phyloP scores from a whole-genome alignment of 2,329 filamentous ascomycete species.

The Cordyceps militaris region DNA sequence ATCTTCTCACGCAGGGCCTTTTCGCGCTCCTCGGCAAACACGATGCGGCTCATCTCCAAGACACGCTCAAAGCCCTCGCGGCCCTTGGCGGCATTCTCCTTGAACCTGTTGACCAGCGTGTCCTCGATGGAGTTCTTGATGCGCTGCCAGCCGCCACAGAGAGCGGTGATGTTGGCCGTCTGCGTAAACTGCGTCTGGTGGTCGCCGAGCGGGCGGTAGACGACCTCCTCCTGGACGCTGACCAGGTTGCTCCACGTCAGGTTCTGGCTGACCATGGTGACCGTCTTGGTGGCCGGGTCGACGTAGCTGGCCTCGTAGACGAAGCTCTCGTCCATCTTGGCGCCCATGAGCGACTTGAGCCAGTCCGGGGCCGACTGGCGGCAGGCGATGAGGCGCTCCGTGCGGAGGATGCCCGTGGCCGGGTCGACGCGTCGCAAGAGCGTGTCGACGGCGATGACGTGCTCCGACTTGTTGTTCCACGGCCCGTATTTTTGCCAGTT shows the following conservation, averaged over 20 bases:
- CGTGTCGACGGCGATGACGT: slow-evolving; percentile 94
- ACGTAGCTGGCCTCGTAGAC: slow-evolving; percentile 97
- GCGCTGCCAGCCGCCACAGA: slow-evolving; percentile 95
- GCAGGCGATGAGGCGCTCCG: slow-evolving; percentile 57
- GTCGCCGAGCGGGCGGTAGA: slow-evolving; percentile 60
- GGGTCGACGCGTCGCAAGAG: slow-evolving; percentile 60
- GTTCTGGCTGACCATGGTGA: slow-evolving; percentile 96
- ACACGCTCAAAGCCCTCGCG: slow-evolving; percentile 94
- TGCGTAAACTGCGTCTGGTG: slow-evolving; percentile 75
- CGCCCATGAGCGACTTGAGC: slow-evolving; percentile 72
- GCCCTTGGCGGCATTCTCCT: slow-evolving; percentile 84
- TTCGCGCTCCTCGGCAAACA: slow-evolving; percentile 84
- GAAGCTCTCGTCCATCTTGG: slow-evolving; percentile 68
- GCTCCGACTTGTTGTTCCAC: slow-evolving; percentile 97
- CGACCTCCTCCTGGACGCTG: slow-evolving; percentile 86
- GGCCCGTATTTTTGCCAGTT: slow-evolving; percentile 99
- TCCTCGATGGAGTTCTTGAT: slow-evolving; percentile 97
- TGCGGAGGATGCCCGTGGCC: slow-evolving; percentile 52
- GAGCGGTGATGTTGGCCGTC: slow-evolving; percentile 83
- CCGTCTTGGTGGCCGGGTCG: slow-evolving; percentile 71
- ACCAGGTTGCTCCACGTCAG: slow-evolving; percentile 87
- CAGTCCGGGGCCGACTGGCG: slow-evolving; percentile 64
- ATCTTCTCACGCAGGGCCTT: slow-evolving; percentile 24
- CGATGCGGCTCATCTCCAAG: slow-evolving; percentile 83
- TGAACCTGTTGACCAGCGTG: slow-evolving; percentile 77